Evolutionary conservation across 148 eudicot genomes (phyloP), one percentile per base, ranked within the genome.

Genomic region (Agrostemma githago): DNA sequence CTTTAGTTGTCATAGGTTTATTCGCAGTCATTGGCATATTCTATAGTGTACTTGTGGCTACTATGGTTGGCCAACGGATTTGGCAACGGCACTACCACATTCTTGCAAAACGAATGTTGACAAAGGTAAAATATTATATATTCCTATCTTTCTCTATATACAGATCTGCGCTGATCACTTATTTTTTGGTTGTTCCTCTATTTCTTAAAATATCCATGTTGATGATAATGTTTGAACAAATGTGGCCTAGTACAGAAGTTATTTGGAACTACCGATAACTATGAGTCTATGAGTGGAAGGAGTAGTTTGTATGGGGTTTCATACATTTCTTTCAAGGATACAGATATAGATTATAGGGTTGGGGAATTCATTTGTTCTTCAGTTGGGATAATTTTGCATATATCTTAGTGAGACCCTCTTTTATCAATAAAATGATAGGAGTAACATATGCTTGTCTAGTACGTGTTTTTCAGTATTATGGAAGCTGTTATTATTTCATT

Each of bases 21-120:
- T 91, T 94, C 79, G 92, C 98, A n/a, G 87, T 94, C 10, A 82
- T 94, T 61, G 98, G 98, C 75, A 88, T 94, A 74, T 94, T 94
- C 82, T 94, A 94, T 78, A 94, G 97, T 54, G 94, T 94, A 60
- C 80, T 94, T 46, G 98, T 94, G 66, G 97, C 97, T 39, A 91
- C 98, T 39, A 94, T 94, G 98, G 98, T 94, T 72, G 98, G 98
- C 21, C 98, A 94, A 67, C 82, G 97, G 66, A 91, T 94, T 76
- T 94, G 98, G 98, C 98, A 91, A 82, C 86, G 98, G 4, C 98
- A 94, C 71, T 94, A 94, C 85, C 98, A 94, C 79, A 94, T 94
- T 79, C 95, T 94, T 66, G 98, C 97, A 6, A 94, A 94, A 83
- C 81, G 98, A 73, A 94, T 94, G 98, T 89, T 94, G 53, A 91